A percentile compares a stretch with the other conserved stretches of the same genome.
These are phyloP conservation scores for Acanthamoeba sp. DNA, from an alignment of 208 protist genomes.

Conservation along the genomic window DNA sequence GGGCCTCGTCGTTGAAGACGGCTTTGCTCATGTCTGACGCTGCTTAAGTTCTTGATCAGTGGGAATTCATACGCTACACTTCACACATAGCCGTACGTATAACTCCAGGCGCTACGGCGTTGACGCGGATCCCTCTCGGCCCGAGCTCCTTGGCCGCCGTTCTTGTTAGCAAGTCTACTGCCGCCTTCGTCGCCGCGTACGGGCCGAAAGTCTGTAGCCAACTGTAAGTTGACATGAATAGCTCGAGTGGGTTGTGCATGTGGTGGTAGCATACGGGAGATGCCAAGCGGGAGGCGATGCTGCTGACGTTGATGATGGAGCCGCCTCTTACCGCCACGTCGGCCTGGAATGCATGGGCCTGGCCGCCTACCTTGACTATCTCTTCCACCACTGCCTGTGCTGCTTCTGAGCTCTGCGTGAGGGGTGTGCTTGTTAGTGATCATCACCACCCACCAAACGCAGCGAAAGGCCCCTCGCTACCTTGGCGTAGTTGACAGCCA, in stretches of 20 bases:
- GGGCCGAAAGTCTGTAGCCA: background rate
- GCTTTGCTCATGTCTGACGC: no score
- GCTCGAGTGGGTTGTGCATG: no score
- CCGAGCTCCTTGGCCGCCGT: background rate
- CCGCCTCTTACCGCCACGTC: constrained; percentile 28
- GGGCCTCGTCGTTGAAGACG: no score
- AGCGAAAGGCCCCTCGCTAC: no score
- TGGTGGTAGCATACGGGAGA: background rate
- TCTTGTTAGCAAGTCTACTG: background rate
- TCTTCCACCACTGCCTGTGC: background rate
- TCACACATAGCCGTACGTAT: no score
- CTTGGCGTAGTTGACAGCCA: constrained; percentile 64
- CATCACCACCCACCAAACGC: no score
- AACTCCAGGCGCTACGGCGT: background rate
- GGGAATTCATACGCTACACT: no score
- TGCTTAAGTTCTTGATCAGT: no score
- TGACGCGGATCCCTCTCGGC: no score
- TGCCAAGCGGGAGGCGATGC: background rate
- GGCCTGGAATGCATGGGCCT: background rate
- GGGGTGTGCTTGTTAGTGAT: no score
- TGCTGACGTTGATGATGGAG: constrained; percentile 42
- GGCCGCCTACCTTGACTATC: background rate
- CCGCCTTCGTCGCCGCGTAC: constrained; percentile 10
- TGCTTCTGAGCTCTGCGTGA: background rate
- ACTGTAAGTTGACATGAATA: no score